phyloP scores from a whole-genome alignment of 2,329 filamentous ascomycete genomes.

The Penicillium janthinellum region DNA sequence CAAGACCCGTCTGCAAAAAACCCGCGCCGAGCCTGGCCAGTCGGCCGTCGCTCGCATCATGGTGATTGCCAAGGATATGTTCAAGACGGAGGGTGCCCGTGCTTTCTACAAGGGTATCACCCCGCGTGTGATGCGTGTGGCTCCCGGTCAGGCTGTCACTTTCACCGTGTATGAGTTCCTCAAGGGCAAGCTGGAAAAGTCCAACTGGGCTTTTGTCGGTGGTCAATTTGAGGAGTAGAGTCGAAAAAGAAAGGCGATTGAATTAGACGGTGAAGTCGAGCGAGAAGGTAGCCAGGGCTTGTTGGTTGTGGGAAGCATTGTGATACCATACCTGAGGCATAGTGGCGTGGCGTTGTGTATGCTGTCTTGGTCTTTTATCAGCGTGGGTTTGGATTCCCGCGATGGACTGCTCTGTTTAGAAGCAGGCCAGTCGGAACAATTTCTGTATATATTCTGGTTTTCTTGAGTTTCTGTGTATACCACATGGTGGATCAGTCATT shows the following conservation, averaged over 20 bases:
- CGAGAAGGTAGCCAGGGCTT: conserved; percentile 4
- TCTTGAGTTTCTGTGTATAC: conserved; percentile 22
- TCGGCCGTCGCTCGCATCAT: conserved; percentile 78
- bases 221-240: conserved; percentile 66
- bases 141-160: conserved; percentile 84
- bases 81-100: conserved; percentile 88
- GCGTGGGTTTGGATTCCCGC: conserved; percentile 8
- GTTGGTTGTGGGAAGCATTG: conserved; percentile 21
- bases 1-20: conserved; percentile 94
- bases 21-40: conserved; percentile 76
- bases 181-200: conserved; percentile 71
- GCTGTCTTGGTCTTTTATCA: conserved; percentile 1
- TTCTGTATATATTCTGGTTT: conserved; percentile 23
- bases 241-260: neutral
- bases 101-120: conserved; percentile 99
- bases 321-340: conserved; percentile 29
- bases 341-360: conserved; percentile 24
- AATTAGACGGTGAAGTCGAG: too few relatives aligned
- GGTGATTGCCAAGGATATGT: conserved; percentile 79
- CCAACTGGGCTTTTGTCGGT: conserved; percentile 59
- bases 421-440: conserved; percentile 13
- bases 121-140: conserved; percentile 93
- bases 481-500: conserved; percentile 15
- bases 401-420: conserved; percentile 10
- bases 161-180: conserved; percentile 77